These are phyloP conservation scores for Incumbomyces delicatus DNA, from an alignment of 2,329 filamentous ascomycete species.

Conservation along the genomic window DNA sequence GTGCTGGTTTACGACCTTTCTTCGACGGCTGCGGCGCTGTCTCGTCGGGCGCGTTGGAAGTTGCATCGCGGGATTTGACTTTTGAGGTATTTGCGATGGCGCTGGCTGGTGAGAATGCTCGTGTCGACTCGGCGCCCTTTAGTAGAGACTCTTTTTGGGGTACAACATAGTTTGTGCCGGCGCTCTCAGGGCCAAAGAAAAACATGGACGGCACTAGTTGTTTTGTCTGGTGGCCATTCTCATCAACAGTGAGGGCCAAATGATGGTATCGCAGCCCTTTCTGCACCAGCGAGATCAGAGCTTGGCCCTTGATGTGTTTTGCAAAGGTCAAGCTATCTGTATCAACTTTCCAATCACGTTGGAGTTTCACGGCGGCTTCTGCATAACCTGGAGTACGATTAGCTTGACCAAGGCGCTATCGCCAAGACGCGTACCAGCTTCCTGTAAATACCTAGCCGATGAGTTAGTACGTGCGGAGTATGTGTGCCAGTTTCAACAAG, in stretches of 20 bases:
- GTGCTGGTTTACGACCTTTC: conserved; percentile 22
- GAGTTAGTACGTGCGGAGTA: conserved; percentile 12
- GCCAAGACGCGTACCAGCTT: conserved; percentile 38
- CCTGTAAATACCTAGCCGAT: conserved; percentile 42
- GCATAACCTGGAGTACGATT: conserved; percentile 39
- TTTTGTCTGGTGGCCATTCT: conserved; percentile 20
- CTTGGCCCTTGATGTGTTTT: conserved; percentile 47
- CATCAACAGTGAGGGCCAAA: conserved; percentile 21
- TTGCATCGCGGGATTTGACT: conserved; percentile 22
- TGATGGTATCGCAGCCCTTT: conserved; percentile 50
- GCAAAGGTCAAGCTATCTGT: conserved; percentile 54
- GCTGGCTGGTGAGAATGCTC: conserved; percentile 4
- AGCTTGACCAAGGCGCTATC: conserved; percentile 15
- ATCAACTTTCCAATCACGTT: conserved; percentile 53
- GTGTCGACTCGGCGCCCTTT: background rate
- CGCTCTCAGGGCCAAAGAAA: conserved; percentile 39
- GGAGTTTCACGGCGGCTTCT: conserved; percentile 50
- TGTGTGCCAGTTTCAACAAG: background rate
- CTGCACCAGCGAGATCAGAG: conserved; percentile 53
- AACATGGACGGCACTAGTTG: conserved; percentile 29
- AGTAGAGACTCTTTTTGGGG: conserved; percentile 1
- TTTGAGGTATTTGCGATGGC: conserved; percentile 3
- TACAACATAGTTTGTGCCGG: conserved; percentile 23
- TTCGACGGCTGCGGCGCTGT: conserved; percentile 23
- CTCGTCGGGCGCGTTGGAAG: conserved; percentile 21